These are phyloP conservation scores for Dactylis glomerata DNA, from an alignment of 176 grass and related monocot species.

Conservation along the genomic window DNA sequence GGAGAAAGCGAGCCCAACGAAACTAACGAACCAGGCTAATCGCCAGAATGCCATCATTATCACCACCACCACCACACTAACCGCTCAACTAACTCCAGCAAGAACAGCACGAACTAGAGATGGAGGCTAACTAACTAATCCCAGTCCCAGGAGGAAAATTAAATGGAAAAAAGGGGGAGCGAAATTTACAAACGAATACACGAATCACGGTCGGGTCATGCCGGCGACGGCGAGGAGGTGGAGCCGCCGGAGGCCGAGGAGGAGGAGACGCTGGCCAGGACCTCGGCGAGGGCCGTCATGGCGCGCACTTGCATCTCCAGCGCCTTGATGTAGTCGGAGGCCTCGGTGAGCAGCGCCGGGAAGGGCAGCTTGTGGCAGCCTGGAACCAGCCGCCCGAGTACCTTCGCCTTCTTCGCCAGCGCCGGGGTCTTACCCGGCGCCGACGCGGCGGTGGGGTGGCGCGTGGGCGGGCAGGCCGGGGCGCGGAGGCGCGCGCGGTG, in stretches of 20 bases:
- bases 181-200: constrained; percentile 67
- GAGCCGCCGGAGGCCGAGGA: background rate
- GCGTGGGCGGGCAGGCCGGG: background rate
- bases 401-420: constrained; percentile 58
- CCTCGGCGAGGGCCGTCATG: constrained; percentile 75
- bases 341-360: constrained; percentile 60
- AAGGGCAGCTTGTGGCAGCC: constrained; percentile 79
- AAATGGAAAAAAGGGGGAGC: background rate
- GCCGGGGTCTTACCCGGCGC: background rate
- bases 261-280: constrained; percentile 46
- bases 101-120: constrained; percentile 24
- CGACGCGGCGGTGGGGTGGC: background rate
- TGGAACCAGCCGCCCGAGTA: constrained; percentile 73
- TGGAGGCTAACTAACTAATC: constrained; percentile 37
- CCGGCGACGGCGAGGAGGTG: constrained; percentile 15
- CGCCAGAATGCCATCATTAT: constrained; percentile 36
- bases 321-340: constrained; percentile 79
- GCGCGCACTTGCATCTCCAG: constrained; percentile 95
- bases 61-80: constrained; percentile 38
- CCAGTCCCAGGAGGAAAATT: constrained; percentile 1
- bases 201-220: constrained; percentile 33
- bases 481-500: constrained; percentile 36
- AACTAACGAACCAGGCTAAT: constrained; percentile 14
- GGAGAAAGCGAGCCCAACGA: background rate
- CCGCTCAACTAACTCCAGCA: constrained; percentile 26